Base-by-base conservation (phyloP, 139 green algal genomes). In the Raphidocelis subcapitata region DNA sequence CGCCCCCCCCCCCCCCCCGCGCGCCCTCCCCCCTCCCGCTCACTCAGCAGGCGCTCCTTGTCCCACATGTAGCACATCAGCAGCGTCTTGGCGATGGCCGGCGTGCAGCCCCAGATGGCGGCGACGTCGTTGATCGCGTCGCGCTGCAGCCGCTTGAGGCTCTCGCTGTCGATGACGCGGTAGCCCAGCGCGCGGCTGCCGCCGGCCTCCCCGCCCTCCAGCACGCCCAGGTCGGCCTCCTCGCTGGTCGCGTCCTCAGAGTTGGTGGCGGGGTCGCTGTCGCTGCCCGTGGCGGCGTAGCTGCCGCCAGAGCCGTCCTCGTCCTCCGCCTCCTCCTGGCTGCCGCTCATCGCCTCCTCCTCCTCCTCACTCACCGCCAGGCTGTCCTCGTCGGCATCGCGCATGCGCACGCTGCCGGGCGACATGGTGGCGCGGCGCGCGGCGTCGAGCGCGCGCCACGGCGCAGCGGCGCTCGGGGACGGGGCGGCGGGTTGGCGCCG, bases 41-140 rank as follows among this genome's bases (percentile, higher is more conserved):
- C 67, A 86, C 85, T 81, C 47, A 88, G 79, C 10, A 92, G 69
- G 3, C 41, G 33, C n/a, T 92, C 87, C 52, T 81, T 81, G 76
- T 87, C 73, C 89, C 89, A 94, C 29, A 76, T 77, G 67, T 92
- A 94, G 63, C 81, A 81, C 59, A 91, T 94, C 2, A 94, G 87
- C 55, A 94, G 82, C 2, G 78, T 77, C n/a, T 89, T 82, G 21
- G 89, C 86, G 5, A 76, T 77, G 1, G 77, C 81, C 4, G 65
- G 73, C 64, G 57, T 82, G 71, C 80, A 92, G 35, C 83, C 82
- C 49, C 94, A 77, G 26, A 94, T 88, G n/a, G 59, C 54, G 18
- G 79, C 69, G 1, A 94, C 86, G 2, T 84, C 55, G 1, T 67
- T 56, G 21, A 94, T 79, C 5, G 85, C 85, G 60, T 88, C 69